These are phyloP conservation scores for Incumbomyces delicatus DNA, from an alignment of 2,329 filamentous ascomycete genomes.

Conservation along the genomic window DNA sequence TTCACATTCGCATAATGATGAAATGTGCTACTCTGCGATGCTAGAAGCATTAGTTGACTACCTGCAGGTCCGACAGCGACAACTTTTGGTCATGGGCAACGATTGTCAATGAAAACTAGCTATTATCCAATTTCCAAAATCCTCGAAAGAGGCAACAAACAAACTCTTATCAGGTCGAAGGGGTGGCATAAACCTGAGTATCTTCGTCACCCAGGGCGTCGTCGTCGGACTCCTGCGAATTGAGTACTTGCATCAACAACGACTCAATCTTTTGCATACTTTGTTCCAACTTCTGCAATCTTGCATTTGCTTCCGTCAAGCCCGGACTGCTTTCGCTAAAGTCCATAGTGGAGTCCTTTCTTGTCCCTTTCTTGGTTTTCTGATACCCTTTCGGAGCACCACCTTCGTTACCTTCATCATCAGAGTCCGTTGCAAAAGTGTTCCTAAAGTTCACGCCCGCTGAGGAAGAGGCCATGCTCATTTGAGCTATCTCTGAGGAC, in stretches of 20 bases:
- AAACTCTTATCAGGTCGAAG: background rate
- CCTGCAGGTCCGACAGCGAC: too few species aligned
- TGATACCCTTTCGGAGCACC: conserved; percentile 9
- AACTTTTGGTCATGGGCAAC: too few species aligned
- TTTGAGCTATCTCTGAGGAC: background rate
- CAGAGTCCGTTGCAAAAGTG: conserved; percentile 14
- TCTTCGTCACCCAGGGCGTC: conserved; percentile 12
- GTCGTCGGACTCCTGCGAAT: conserved; percentile 7
- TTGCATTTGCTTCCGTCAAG: conserved; percentile 14
- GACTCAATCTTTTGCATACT: conserved; percentile 18
- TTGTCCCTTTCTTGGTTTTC: conserved; percentile 8
- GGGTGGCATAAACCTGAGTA: background rate
- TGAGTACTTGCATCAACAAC: conserved; percentile 14
- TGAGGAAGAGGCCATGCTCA: background rate
- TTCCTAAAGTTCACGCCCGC: conserved; percentile 10
- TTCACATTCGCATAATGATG: too few species aligned
- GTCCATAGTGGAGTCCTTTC: conserved; percentile 17
- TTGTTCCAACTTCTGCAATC: conserved; percentile 18
- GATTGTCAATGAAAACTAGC: too few species aligned
- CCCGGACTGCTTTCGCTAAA: conserved; percentile 9
- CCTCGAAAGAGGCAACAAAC: too few species aligned
- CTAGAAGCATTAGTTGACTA: too few species aligned
- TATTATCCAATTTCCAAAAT: too few species aligned
- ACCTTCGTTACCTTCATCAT: conserved; percentile 10
- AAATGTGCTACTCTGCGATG: too few species aligned